Percentiles rank a stretch among this genome's conserved stretches.
These are phyloP conservation scores for Globisporangium nodosum DNA, from an alignment of 352 stramenopile species.

Conservation along the genomic window DNA sequence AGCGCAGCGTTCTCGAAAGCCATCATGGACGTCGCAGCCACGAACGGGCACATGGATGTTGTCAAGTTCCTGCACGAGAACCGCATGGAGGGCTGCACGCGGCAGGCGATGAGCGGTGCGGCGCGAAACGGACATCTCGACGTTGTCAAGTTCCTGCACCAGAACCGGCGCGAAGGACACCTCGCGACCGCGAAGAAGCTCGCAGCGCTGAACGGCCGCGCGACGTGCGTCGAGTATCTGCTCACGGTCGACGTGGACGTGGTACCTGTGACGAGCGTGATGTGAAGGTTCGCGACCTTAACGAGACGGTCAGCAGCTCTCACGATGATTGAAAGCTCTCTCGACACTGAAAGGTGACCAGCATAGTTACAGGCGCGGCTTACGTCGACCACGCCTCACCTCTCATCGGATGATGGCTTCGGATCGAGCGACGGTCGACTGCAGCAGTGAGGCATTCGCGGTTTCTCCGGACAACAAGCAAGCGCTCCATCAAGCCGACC, in stretches of 20 bases:
- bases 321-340: background rate
- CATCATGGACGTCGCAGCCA: constrained; percentile 2
- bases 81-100: background rate
- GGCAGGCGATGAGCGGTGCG: background rate
- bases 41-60: background rate
- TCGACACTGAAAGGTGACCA: background rate
- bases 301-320: background rate
- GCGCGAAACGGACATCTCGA: background rate
- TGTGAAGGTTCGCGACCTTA: background rate
- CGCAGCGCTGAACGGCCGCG: background rate
- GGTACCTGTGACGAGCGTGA: background rate
- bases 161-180: background rate
- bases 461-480: background rate
- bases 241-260: background rate
- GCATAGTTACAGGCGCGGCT: background rate
- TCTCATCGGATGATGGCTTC: background rate
- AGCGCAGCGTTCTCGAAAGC: background rate
- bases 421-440: too few species aligned
- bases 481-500: background rate
- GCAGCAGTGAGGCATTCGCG: background rate
- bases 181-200: background rate
- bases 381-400: too few species aligned
- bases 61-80: background rate
- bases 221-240: background rate
- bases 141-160: background rate